Evolutionary conservation across 768 basidiomycete species (phyloP).

Genomic region (Clathrus columnatus): DNA sequence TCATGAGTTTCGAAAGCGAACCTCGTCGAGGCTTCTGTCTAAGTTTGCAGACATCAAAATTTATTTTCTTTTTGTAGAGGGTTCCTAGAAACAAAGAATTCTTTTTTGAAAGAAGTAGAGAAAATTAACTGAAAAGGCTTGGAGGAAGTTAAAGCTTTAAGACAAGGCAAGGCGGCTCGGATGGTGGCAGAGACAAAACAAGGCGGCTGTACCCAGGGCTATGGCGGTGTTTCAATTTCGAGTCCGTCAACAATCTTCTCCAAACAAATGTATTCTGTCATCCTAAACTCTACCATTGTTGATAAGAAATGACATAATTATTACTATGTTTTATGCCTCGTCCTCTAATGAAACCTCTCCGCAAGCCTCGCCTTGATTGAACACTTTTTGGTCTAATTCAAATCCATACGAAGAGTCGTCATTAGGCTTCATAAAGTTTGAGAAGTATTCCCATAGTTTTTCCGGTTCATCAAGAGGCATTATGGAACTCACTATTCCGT

Average conservation of each 20-base stretch:
- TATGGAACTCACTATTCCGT: slow-evolving; percentile 12
- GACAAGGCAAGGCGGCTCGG: too few species aligned
- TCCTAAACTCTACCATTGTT: too few species aligned
- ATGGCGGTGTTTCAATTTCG: background rate
- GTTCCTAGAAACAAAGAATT: too few species aligned
- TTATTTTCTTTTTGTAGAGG: background rate
- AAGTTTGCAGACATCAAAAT: slow-evolving; percentile 22
- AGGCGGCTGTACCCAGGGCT: background rate
- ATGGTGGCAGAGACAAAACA: background rate
- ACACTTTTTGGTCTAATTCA: too few species aligned
- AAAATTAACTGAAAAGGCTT: background rate
- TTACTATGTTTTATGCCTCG: background rate
- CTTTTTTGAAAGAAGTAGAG: background rate
- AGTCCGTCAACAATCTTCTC: background rate
- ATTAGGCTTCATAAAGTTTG: slow-evolving; percentile 3
- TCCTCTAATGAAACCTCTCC: background rate
- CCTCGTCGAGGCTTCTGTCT: slow-evolving; percentile 83
- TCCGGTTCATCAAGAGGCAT: slow-evolving; percentile 10
- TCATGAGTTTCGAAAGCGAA: slow-evolving; percentile 28
- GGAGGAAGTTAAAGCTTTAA: too few species aligned
- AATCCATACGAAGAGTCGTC: background rate
- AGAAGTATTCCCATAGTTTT: slow-evolving; percentile 12
- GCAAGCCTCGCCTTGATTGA: background rate
- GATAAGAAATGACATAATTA: too few species aligned
- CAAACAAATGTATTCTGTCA: background rate